Percentiles rank a stretch among this genome's conserved stretches.
Evolutionary conservation across 768 basidiomycete genomes (phyloP).

Genomic region (Panaeolus cyanescens): DNA sequence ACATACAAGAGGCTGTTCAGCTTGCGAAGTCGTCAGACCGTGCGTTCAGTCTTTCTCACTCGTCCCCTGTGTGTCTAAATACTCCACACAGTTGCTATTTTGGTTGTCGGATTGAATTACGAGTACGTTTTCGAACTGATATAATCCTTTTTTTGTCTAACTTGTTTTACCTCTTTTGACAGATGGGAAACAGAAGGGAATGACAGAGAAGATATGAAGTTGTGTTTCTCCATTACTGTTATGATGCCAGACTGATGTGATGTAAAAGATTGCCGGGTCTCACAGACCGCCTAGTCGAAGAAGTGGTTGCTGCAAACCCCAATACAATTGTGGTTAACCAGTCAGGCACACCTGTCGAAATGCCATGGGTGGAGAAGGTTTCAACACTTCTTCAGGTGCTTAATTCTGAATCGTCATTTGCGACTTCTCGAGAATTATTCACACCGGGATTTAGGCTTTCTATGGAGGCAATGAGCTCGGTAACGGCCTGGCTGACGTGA

Average conservation of each 20-base stretch:
- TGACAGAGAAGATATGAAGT: conserved; percentile 52
- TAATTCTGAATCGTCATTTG: background rate
- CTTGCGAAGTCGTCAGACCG: conserved; percentile 43
- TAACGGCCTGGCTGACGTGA: conserved; percentile 56
- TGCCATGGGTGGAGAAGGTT: conserved; percentile 53
- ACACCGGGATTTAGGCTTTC: conserved; percentile 36
- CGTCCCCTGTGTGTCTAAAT: background rate
- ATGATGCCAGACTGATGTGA: background rate
- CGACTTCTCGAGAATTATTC: background rate
- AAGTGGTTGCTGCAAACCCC: conserved; percentile 51
- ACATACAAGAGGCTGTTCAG: conserved; percentile 39
- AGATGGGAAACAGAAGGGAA: conserved; percentile 61
- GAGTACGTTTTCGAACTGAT: conserved; percentile 35
- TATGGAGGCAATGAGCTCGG: conserved; percentile 59
- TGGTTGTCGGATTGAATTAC: conserved; percentile 57
- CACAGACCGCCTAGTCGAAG: conserved; percentile 51
- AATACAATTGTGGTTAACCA: conserved; percentile 61
- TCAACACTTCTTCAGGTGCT: conserved; percentile 41
- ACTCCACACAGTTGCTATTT: conserved; percentile 35
- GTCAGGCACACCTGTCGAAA: conserved; percentile 51
- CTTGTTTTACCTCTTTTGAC: background rate
- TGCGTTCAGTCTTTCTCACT: conserved; percentile 14
- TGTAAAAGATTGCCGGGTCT: conserved; percentile 45
- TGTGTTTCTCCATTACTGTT: conserved; percentile 4
- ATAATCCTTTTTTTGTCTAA: background rate